Conservation (phyloP, 225 moss, liverwort and hornwort genomes). For the Polytrichum formosum region DNA sequence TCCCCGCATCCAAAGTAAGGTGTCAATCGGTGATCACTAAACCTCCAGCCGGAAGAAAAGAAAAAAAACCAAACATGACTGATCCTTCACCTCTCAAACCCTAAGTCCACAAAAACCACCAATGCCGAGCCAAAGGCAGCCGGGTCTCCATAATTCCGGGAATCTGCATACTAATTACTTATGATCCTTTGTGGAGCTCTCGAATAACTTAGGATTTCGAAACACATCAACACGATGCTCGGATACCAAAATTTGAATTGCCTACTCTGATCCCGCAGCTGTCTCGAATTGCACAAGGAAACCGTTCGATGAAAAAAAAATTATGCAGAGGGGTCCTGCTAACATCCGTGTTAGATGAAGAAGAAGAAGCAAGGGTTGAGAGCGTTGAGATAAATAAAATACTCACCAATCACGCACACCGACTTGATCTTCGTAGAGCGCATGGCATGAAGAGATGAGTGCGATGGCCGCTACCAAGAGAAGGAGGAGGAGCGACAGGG, state of each 20-base stretch:
- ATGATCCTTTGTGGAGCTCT: too few species aligned
- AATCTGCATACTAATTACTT: too few species aligned
- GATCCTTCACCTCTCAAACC: not conserved
- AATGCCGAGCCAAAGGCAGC: slow-evolving; percentile 20
- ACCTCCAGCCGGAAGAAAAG: too few species aligned
- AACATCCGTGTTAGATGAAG: not conserved
- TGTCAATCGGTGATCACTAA: not conserved
- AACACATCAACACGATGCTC: slow-evolving; percentile 4
- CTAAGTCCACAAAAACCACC: slow-evolving; percentile 26
- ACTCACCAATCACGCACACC: slow-evolving; percentile 85
- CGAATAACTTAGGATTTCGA: not conserved
- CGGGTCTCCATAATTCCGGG: not conserved
- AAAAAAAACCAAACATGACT: not conserved
- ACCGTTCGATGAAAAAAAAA: not conserved
- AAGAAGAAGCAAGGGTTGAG: not conserved
- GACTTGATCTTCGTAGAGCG: slow-evolving; percentile 91
- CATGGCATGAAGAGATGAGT: slow-evolving; percentile 39
- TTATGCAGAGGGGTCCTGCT: not conserved
- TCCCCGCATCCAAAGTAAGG: too few species aligned
- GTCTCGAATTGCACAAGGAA: not conserved
- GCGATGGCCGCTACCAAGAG: slow-evolving; percentile 12
- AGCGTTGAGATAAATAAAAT: too few species aligned
- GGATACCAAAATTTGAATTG: not conserved
- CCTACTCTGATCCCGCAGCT: slow-evolving; percentile 1
- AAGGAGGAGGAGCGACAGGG: slow-evolving; percentile 12